Conservation (phyloP, 2,329 filamentous ascomycete species). For the Colletotrichum gigasporum region DNA sequence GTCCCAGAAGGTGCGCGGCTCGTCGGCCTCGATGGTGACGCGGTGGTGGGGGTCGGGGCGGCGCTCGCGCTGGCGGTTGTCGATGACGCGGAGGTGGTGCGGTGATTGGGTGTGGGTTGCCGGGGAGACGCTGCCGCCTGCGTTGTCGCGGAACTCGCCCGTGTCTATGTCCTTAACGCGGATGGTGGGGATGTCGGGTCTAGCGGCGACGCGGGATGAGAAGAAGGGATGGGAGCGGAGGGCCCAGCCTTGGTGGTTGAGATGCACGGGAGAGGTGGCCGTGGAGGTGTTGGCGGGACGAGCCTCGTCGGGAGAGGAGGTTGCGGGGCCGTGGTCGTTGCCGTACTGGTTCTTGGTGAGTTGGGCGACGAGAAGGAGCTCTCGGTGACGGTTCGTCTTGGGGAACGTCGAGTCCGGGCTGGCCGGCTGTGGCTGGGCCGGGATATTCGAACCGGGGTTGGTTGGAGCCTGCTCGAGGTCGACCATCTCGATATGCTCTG, state of each 20-base stretch:
- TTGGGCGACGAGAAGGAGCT: too few species aligned
- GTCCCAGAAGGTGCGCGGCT: neutral
- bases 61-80: neutral
- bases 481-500: neutral
- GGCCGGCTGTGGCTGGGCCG: too few species aligned
- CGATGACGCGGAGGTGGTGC: neutral
- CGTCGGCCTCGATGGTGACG: neutral
- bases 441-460: too few species aligned
- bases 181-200: neutral
- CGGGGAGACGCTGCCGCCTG: neutral
- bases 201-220: neutral
- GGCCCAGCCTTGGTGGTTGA: neutral
- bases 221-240: too few species aligned
- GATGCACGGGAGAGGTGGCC: neutral
- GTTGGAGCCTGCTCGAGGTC: neutral
- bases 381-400: too few species aligned
- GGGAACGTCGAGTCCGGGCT: too few species aligned
- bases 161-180: neutral
- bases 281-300: neutral
- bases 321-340: too few species aligned
- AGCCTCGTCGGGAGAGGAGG: neutral
- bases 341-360: too few species aligned
- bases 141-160: neutral
- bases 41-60: neutral
- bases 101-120: neutral